Conservation (phyloP, 495 filamentous ascomycete genomes). For the Rhizodiscina lignyota region DNA sequence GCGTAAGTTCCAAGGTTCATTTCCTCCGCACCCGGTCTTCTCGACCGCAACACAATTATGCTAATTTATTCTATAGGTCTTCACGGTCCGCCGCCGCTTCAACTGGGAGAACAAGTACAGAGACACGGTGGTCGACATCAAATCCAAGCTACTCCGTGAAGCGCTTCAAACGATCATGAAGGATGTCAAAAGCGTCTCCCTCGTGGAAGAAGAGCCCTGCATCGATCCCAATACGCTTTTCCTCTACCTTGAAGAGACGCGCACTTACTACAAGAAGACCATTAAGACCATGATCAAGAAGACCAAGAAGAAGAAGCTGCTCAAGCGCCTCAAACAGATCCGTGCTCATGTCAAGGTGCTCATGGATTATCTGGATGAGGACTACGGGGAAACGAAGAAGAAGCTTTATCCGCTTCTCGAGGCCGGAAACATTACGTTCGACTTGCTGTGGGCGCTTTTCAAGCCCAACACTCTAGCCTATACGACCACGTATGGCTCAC, state of each 20-base stretch:
- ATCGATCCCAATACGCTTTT: conserved; percentile 78
- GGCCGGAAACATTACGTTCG: conserved; percentile 76
- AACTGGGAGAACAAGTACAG: conserved; percentile 78
- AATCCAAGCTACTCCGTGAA: conserved; percentile 62
- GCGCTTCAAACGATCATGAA: conserved; percentile 61
- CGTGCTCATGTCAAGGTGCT: conserved; percentile 59
- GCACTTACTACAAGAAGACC: conserved; percentile 42
- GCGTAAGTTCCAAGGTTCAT: too few relatives aligned
- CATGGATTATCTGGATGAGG: conserved; percentile 63
- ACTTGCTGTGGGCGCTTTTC: conserved; percentile 79
- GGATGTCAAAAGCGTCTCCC: conserved; percentile 61
- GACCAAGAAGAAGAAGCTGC: conserved; percentile 46
- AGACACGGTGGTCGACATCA: conserved; percentile 69
- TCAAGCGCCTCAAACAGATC: conserved; percentile 36
- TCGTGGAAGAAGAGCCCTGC: conserved; percentile 65
- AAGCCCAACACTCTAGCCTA: conserved; percentile 81
- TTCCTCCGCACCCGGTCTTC: too few relatives aligned
- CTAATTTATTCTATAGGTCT: too few relatives aligned
- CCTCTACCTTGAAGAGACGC: conserved; percentile 66
- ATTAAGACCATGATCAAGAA: conserved; percentile 45
- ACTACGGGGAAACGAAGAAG: conserved; percentile 65
- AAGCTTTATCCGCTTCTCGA: conserved; percentile 71
- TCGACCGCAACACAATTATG: too few relatives aligned
- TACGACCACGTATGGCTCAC: conserved; percentile 60
- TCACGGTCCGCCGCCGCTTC: conserved; percentile 73